These are phyloP conservation scores for Gossypium trilobum DNA, from an alignment of 441 rosid species.

Conservation along the genomic window DNA sequence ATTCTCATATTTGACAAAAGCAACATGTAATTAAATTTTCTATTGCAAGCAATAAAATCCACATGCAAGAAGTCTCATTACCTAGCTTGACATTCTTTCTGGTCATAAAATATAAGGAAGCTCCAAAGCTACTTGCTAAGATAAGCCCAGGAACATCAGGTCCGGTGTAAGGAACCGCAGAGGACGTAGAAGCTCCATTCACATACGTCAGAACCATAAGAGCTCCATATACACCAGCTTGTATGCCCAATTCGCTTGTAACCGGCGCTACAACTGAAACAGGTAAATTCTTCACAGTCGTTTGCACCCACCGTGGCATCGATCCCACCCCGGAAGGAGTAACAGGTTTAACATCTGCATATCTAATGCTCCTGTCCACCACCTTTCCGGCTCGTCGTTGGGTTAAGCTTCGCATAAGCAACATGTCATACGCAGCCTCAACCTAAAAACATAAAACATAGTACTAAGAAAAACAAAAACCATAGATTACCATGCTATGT, in stretches of 20 bases:
- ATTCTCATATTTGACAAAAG: background rate
- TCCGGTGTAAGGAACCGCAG: conserved; percentile 43
- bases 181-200: conserved; percentile 55
- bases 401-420: conserved; percentile 85
- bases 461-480: conserved; percentile 1
- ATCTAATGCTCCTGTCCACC: conserved; percentile 55
- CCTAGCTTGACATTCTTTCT: conserved; percentile 76
- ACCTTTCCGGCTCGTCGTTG: conserved; percentile 90
- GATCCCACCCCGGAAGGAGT: conserved; percentile 40
- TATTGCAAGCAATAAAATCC: background rate
- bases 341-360: conserved; percentile 81
- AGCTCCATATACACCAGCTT: conserved; percentile 88
- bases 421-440: conserved; percentile 95
- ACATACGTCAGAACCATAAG: conserved; percentile 70
- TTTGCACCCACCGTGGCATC: conserved; percentile 66
- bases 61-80: conserved; percentile 23
- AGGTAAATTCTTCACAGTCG: conserved; percentile 48
- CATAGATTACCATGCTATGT: background rate
- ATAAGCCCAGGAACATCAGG: conserved; percentile 83
- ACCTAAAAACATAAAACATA: conserved; percentile 35
- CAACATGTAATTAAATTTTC: background rate
- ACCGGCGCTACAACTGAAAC: conserved; percentile 62
- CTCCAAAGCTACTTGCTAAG: conserved; percentile 80
- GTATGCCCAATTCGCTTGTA: conserved; percentile 55
- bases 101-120: conserved; percentile 86